Percentiles rank a stretch among this genome's conserved stretches.
Evolutionary conservation across 2,329 filamentous ascomycete genomes (phyloP).

Genomic region (Emmonsia crescens): DNA sequence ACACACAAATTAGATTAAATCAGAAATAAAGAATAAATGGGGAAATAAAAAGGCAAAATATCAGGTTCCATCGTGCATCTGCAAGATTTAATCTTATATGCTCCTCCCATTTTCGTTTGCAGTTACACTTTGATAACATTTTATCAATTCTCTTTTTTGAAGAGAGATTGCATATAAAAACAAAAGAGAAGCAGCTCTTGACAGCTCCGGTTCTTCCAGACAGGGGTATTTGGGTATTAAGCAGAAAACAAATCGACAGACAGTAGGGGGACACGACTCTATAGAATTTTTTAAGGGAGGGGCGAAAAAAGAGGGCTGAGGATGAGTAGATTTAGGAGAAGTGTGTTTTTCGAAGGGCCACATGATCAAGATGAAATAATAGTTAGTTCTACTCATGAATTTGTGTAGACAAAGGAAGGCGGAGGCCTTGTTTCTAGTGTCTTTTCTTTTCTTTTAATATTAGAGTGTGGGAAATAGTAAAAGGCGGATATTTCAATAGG

Average conservation of each 20-base stretch:
- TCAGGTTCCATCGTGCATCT: background rate
- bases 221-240: background rate
- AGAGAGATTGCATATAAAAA: background rate
- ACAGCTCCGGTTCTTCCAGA: background rate
- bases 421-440: background rate
- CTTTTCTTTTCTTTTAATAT: background rate
- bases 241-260: background rate
- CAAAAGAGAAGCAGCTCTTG: background rate
- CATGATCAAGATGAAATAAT: background rate
- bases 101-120: background rate
- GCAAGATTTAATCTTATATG: too few relatives aligned
- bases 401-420: background rate
- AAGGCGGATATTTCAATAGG: background rate
- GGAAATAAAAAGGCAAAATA: background rate
- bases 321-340: background rate
- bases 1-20: background rate
- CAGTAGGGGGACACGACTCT: background rate
- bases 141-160: background rate
- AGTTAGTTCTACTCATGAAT: background rate
- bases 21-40: background rate
- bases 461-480: background rate
- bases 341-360: too few relatives aligned
- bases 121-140: background rate
- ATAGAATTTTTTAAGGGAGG: background rate
- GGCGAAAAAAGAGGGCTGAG: background rate